Evolutionary conservation across 2,329 filamentous ascomycete genomes (phyloP), one percentile per base, ranked within the genome.

Genomic region (Beauveria medogensis): DNA sequence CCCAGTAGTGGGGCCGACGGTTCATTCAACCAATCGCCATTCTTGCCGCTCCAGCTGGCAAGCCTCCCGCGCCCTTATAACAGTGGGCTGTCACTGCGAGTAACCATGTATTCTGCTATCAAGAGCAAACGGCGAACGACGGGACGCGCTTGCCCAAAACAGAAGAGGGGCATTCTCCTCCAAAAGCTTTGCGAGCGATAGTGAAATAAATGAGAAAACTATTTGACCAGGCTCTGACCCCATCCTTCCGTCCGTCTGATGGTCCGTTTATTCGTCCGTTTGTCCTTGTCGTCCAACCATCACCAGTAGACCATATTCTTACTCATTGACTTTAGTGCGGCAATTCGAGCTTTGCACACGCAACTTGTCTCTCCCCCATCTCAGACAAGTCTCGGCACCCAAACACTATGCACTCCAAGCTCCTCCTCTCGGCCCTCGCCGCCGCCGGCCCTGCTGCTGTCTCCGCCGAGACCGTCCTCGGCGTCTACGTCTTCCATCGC

Each of bases 401-500:
- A 44, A 22, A 56, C 50, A n/a, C 54, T 14, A 78, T 79, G 77
- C 73, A 69, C 60, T 66, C 73, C 66, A 77, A 77, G 63, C 68
- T 74, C 26, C 63, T 78, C 61, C 67, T 79, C 62, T 65, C 78
- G 63, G 72, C 77, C 47, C 68, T 77, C 54, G 70, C 75, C 58
- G 66, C 77, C 54, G 63, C 75, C 62, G 52, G 69, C 72, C n/a
- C 67, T 75, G 43, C 67, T 63, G 51, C 67, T 64, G 54, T 48
- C 59, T 52, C 41, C 9, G 62, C 58, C 22, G 90, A 95, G 77
- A 89, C 86, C 0, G 80, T 94, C 30, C 80, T 96, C 18, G 92
- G 91, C 57, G 86, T 88, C 51, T 94, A 92, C 74, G 86, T 96
- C 74, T 96, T 95, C 79, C 86, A 91, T 67, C 89, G 92, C 51